Percentiles rank a stretch among this genome's conserved stretches.
phyloP scores from a whole-genome alignment of 2,329 filamentous ascomycete species.

The Claviceps pazoutovae region DNA sequence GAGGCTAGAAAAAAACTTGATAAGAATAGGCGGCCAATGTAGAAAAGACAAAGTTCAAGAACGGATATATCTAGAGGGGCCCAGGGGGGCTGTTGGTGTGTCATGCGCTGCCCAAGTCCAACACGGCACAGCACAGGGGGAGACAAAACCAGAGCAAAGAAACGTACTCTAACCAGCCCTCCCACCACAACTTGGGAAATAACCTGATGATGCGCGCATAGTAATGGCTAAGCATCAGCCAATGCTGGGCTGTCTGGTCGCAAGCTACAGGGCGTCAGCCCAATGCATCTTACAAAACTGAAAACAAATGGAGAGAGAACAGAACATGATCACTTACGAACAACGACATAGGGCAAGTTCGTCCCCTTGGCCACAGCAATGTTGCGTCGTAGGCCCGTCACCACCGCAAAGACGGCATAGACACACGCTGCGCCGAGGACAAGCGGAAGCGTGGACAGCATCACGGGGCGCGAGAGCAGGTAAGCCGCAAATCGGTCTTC shows the following conservation, averaged over 20 bases:
- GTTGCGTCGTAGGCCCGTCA: slow-evolving; percentile 27
- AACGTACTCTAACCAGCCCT: slow-evolving; percentile 43
- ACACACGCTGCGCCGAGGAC: slow-evolving; percentile 17
- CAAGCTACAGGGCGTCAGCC: background rate
- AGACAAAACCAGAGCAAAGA: background rate
- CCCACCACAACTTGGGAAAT: slow-evolving; percentile 41
- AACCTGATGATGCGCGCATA: slow-evolving; percentile 41
- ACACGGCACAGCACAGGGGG: background rate
- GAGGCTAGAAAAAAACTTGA: slow-evolving; percentile 22
- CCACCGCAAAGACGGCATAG: slow-evolving; percentile 19
- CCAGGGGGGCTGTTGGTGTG: background rate
- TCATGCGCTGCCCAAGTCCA: too few relatives aligned
- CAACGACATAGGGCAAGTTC: slow-evolving; percentile 37
- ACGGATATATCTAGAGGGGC: background rate
- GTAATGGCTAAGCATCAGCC: slow-evolving; percentile 30
- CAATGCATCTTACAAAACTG: background rate
- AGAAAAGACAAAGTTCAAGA: background rate
- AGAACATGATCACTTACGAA: slow-evolving; percentile 28
- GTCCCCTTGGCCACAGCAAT: slow-evolving; percentile 35
- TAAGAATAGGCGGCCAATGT: background rate
- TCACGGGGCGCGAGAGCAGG: background rate
- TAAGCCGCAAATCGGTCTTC: too few relatives aligned
- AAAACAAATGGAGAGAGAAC: background rate
- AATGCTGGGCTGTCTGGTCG: slow-evolving; percentile 1
- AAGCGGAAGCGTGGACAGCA: slow-evolving; percentile 8